These are phyloP conservation scores for Dalechampia spathulata DNA, from an alignment of 441 rosid species.

Conservation along the genomic window DNA sequence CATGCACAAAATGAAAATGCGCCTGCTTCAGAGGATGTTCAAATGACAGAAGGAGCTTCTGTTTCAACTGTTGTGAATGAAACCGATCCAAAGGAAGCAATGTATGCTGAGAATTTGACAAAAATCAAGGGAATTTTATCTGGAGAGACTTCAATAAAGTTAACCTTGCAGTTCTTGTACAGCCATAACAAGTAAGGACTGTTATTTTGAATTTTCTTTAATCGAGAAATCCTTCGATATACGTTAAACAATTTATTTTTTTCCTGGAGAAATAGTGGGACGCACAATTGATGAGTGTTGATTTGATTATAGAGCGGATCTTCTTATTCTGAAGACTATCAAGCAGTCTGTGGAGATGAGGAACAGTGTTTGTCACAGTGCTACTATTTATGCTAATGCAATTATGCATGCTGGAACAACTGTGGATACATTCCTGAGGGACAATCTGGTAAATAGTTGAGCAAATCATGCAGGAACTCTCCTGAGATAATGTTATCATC, in stretches of 20 bases:
- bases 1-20: conserved; percentile 45
- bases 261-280: background rate
- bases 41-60: conserved; percentile 67
- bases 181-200: conserved; percentile 81
- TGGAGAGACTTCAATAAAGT: conserved; percentile 89
- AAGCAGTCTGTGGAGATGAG: conserved; percentile 98
- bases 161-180: conserved; percentile 85
- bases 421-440: conserved; percentile 92
- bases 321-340: conserved; percentile 82
- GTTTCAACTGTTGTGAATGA: conserved; percentile 34
- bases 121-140: conserved; percentile 84
- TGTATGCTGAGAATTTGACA: conserved; percentile 72
- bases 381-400: conserved; percentile 95
- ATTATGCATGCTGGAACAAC: conserved; percentile 99
- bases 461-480: no score
- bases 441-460: conserved; percentile 55
- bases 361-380: conserved; percentile 96
- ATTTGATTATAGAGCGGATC: conserved; percentile 59
- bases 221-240: background rate
- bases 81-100: conserved; percentile 53
- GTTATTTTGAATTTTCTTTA: background rate
- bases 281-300: conserved; percentile 1
- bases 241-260: background rate
- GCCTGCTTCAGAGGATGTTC: conserved; percentile 51
- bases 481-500: no score